Conservation (phyloP, 2,329 filamentous ascomycete species). For the Claviceps paspali region DNA sequence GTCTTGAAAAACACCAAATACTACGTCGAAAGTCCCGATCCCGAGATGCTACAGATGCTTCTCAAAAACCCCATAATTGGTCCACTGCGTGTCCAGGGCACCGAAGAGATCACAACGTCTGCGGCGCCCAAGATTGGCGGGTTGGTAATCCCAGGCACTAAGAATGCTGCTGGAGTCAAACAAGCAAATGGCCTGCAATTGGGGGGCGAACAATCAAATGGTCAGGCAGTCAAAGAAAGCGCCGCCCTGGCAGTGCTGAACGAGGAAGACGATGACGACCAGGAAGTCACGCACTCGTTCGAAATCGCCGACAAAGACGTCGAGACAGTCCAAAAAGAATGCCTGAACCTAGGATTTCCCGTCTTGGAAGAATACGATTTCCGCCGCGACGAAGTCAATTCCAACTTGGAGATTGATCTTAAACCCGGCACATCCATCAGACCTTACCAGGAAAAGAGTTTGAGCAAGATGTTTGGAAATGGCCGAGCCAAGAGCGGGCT, state of each 20-base stretch:
- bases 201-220: constrained; percentile 23
- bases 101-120: constrained; percentile 58
- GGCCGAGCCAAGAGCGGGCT: constrained; percentile 93
- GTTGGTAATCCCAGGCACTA: constrained; percentile 86
- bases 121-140: constrained; percentile 75
- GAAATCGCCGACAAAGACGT: constrained; percentile 74
- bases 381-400: constrained; percentile 74
- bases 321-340: constrained; percentile 77
- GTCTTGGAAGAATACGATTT: constrained; percentile 97
- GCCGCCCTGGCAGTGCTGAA: constrained; percentile 60
- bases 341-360: constrained; percentile 71
- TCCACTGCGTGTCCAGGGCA: constrained; percentile 58
- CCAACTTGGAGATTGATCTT: constrained; percentile 85
- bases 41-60: constrained; percentile 71
- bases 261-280: constrained; percentile 78
- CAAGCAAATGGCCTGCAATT: constrained; percentile 40
- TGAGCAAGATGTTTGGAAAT: constrained; percentile 99
- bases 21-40: constrained; percentile 83
- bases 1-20: constrained; percentile 91
- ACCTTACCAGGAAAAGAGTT: constrained; percentile 89
- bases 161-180: constrained; percentile 75
- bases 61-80: constrained; percentile 74
- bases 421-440: constrained; percentile 81
- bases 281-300: constrained; percentile 83
- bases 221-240: constrained; percentile 40